Conservation (phyloP, 805 yeast species). For the Candida sakaeoensis region DNA sequence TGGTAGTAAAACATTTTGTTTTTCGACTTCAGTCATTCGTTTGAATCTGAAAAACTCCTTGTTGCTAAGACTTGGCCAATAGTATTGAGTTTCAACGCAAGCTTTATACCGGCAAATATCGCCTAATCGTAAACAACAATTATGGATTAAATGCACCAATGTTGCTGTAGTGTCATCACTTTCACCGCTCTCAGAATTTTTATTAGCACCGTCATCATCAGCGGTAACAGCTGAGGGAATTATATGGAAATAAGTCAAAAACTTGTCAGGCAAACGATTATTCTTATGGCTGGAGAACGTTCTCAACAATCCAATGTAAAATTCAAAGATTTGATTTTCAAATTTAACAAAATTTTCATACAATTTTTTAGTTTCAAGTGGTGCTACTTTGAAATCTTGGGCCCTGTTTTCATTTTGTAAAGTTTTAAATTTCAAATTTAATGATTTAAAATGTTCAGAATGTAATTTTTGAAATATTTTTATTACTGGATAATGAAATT, state of each 20-base stretch:
- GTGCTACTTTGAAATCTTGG: conserved; percentile 23
- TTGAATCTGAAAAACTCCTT: conserved; percentile 32
- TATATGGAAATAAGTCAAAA: conserved; percentile 20
- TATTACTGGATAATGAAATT: conserved; percentile 61
- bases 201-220: too few relatives aligned
- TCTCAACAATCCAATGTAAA: conserved; percentile 43
- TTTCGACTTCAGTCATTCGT: conserved; percentile 15
- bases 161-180: conserved; percentile 21
- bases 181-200: too few relatives aligned
- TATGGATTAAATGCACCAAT: conserved; percentile 42
- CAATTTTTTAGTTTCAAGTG: conserved; percentile 56
- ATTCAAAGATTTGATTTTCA: conserved; percentile 42
- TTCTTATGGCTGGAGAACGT: conserved; percentile 36
- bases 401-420: conserved; percentile 12
- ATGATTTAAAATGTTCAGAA: conserved; percentile 19
- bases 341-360: conserved; percentile 50
- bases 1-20: conserved; percentile 37
- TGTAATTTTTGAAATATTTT: conserved; percentile 49
- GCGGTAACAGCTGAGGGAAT: conserved; percentile 10
- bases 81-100: conserved; percentile 42
- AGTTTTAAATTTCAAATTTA: conserved; percentile 16
- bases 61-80: conserved; percentile 29
- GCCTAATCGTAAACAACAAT: conserved; percentile 52
- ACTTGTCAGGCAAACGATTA: conserved; percentile 30
- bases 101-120: conserved; percentile 57